Evolutionary conservation across 257 asterid genomes (phyloP).

Genomic region (Nicotiana tabacum): DNA sequence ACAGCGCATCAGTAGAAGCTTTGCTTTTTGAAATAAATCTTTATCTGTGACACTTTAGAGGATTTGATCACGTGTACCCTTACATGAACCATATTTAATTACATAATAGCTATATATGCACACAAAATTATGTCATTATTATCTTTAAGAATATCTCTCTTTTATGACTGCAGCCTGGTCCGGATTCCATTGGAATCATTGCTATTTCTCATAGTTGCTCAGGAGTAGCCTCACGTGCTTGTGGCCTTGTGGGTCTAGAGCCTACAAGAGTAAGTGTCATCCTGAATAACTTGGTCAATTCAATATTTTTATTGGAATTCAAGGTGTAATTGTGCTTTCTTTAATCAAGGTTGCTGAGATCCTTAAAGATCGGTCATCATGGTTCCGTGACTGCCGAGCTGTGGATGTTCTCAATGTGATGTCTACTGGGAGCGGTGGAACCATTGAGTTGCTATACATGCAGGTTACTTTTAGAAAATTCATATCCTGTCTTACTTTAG

Average conservation of each 20-base stretch:
- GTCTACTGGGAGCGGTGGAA: slow-evolving; percentile 94
- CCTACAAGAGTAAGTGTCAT: slow-evolving; percentile 74
- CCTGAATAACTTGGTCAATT: background rate
- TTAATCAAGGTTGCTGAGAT: slow-evolving; percentile 78
- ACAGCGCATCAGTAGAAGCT: background rate
- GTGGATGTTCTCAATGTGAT: slow-evolving; percentile 80
- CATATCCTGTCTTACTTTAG: background rate
- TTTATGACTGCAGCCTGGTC: slow-evolving; percentile 50
- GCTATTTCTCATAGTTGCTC: slow-evolving; percentile 56
- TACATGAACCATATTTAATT: background rate
- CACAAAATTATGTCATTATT: background rate
- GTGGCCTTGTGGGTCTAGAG: slow-evolving; percentile 93
- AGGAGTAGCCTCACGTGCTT: slow-evolving; percentile 96
- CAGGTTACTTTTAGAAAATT: slow-evolving; percentile 43
- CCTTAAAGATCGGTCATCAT: slow-evolving; percentile 89
- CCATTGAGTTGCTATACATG: slow-evolving; percentile 91
- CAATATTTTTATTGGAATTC: background rate
- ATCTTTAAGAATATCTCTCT: background rate
- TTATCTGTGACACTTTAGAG: background rate
- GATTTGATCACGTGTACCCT: background rate
- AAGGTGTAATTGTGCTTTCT: background rate
- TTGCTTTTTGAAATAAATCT: background rate
- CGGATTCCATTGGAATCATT: slow-evolving; percentile 63
- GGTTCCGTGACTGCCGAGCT: slow-evolving; percentile 96
- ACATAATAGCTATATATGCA: background rate